phyloP scores from a whole-genome alignment of 2,329 filamentous ascomycete species.

The Anisogramma anomala region DNA sequence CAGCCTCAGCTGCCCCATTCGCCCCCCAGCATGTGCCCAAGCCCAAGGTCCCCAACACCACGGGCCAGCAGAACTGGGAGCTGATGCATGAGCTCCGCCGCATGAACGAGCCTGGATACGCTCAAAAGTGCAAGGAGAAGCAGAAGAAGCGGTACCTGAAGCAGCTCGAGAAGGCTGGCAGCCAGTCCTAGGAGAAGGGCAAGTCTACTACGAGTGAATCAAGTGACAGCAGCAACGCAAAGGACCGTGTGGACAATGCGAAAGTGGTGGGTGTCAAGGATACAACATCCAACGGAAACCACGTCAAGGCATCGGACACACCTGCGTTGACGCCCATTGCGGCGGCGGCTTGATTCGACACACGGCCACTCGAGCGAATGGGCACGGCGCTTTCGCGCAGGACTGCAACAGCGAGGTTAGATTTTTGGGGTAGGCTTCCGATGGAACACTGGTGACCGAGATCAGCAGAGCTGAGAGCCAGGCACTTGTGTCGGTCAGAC shows the following conservation, averaged over 20 bases:
- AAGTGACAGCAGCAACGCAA: no score
- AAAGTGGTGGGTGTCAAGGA: not conserved
- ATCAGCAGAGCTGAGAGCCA: no score
- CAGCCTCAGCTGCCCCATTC: constrained; percentile 1
- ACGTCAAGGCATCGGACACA: not conserved
- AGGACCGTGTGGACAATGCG: not conserved
- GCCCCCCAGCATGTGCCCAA: constrained; percentile 12
- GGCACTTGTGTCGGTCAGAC: no score
- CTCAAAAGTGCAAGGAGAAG: constrained; percentile 13
- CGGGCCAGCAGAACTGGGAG: constrained; percentile 15
- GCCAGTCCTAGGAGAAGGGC: constrained; percentile 4
- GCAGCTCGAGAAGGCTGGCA: constrained; percentile 2
- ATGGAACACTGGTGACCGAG: no score
- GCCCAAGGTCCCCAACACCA: constrained; percentile 13
- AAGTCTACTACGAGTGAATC: not conserved
- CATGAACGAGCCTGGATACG: constrained; percentile 13
- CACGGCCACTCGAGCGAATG: no score
- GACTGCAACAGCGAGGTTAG: not conserved
- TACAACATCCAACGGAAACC: not conserved
- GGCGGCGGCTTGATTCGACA: no score
- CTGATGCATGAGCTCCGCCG: constrained; percentile 12
- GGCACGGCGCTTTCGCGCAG: no score
- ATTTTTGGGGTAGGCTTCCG: not conserved
- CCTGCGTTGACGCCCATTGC: not conserved
- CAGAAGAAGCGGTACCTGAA: constrained; percentile 14